Evolutionary conservation across 768 basidiomycete species (phyloP).

Genomic region (Mrakia blollopis): DNA sequence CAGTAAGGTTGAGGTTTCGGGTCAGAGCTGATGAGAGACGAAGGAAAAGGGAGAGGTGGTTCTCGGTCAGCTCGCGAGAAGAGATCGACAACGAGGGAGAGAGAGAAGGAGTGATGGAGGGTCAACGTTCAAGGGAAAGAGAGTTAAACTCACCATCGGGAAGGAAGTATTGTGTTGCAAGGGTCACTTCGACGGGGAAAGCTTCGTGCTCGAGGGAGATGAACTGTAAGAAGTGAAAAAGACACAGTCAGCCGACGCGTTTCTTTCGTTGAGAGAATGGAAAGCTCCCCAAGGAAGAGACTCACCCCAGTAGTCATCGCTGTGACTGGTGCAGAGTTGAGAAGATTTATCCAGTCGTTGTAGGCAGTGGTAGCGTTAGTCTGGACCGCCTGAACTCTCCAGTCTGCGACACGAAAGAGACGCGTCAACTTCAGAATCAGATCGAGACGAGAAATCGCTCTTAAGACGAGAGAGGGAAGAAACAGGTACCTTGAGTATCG

Average conservation of each 20-base stretch:
- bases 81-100: background rate
- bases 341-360: too few species aligned
- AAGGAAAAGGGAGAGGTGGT: background rate
- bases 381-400: too few species aligned
- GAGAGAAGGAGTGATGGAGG: too few species aligned
- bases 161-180: slow-evolving; percentile 55
- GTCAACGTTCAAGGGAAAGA: too few species aligned
- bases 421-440: background rate
- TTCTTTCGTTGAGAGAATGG: background rate
- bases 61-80: background rate
- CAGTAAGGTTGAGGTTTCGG: slow-evolving; percentile 66
- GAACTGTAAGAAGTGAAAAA: slow-evolving; percentile 48
- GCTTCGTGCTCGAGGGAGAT: slow-evolving; percentile 77
- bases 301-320: background rate
- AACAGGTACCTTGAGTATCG: slow-evolving; percentile 40
- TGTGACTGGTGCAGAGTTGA: too few species aligned
- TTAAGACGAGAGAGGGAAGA: background rate
- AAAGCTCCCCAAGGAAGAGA: background rate
- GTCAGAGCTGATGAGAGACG: slow-evolving; percentile 64
- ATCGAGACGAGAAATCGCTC: background rate
- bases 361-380: too few species aligned
- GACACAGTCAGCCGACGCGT: background rate
- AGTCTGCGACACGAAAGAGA: background rate
- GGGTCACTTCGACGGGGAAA: slow-evolving; percentile 75
- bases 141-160: background rate